A percentile compares a stretch with the other conserved stretches of the same genome.
Evolutionary conservation across 2,329 filamentous ascomycete genomes (phyloP).

Genomic region (Trichoderma semiorbis): DNA sequence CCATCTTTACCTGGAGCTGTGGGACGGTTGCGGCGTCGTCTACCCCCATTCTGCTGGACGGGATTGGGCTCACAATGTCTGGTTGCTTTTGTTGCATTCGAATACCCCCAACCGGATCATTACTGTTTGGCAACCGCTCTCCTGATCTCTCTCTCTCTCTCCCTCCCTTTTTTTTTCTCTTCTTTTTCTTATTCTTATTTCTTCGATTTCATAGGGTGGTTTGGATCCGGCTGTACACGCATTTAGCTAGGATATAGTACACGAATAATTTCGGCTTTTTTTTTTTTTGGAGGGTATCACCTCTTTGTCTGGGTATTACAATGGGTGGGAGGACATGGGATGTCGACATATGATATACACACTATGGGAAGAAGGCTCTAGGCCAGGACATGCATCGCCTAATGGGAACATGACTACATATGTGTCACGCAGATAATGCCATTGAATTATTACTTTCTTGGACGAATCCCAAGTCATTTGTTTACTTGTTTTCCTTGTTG

Average conservation of each 20-base stretch:
- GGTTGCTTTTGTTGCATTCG: slow-evolving; percentile 4
- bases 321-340: background rate
- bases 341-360: slow-evolving; percentile 2
- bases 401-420: slow-evolving; percentile 12
- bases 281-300: background rate
- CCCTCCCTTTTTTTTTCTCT: background rate
- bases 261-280: background rate
- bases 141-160: background rate
- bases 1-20: background rate
- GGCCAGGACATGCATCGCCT: background rate
- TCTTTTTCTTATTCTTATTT: background rate
- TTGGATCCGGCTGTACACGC: background rate
- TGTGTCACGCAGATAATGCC: background rate
- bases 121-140: background rate
- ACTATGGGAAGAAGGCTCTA: background rate
- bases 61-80: background rate
- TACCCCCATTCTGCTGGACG: slow-evolving; percentile 9
- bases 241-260: background rate
- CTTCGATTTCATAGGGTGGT: background rate
- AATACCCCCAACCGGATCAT: background rate
- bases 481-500: background rate
- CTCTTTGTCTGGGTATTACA: background rate
- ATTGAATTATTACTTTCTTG: background rate
- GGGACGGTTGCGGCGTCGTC: background rate
- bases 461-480: background rate